Conservation (phyloP, 2,329 filamentous ascomycete species). For the Penicillium janthinellum region DNA sequence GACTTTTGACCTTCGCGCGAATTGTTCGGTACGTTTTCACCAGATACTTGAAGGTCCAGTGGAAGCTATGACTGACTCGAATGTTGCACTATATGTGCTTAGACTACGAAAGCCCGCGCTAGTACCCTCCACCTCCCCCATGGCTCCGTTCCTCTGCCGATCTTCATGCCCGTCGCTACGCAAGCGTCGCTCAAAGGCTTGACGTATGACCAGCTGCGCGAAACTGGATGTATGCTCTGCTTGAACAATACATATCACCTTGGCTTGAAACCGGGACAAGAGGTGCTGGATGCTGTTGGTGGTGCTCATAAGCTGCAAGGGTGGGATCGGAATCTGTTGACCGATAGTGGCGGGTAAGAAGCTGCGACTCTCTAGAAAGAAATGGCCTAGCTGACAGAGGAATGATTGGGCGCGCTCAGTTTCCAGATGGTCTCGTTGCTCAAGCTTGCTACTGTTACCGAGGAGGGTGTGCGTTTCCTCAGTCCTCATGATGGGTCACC, state of each 20-base stretch:
- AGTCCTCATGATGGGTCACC: conserved; percentile 92
- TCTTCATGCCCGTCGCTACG: conserved; percentile 98
- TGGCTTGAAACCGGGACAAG: conserved; percentile 90
- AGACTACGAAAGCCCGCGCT: conserved; percentile 94
- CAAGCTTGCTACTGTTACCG: conserved; percentile 89
- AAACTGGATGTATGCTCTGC: conserved; percentile 85
- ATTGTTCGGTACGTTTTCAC: conserved; percentile 69
- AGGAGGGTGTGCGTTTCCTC: conserved; percentile 94
- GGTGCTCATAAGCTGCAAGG: conserved; percentile 93
- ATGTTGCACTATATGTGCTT: conserved; percentile 1
- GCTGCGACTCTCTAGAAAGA: neutral
- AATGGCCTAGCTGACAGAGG: conserved; percentile 7
- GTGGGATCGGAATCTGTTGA: conserved; percentile 94
- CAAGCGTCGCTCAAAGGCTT: conserved; percentile 94
- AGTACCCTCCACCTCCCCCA: conserved; percentile 86
- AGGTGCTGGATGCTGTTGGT: conserved; percentile 80
- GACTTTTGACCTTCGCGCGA: conserved; percentile 74
- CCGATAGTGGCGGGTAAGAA: conserved; percentile 59
- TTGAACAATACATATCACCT: conserved; percentile 98
- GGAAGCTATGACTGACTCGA: conserved; percentile 12
- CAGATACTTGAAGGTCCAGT: neutral
- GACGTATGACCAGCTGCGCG: conserved; percentile 87
- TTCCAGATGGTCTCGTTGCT: conserved; percentile 99
- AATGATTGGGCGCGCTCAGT: conserved; percentile 48
- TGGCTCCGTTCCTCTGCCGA: conserved; percentile 83